Evolutionary conservation across 2,329 filamentous ascomycete species (phyloP).

Genomic region (Penicillium sp.): DNA sequence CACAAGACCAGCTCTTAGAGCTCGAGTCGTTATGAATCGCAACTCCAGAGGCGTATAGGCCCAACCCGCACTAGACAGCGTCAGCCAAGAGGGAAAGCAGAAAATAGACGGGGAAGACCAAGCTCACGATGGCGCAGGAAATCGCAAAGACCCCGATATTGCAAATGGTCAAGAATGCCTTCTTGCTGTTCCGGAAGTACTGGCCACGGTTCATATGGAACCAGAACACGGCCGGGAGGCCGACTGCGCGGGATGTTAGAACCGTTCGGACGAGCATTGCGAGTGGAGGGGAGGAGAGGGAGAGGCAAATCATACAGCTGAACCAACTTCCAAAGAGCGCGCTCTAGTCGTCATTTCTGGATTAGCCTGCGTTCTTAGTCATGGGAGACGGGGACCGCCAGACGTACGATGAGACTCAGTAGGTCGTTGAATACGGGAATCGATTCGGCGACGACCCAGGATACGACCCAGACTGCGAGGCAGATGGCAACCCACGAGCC

Average conservation of each 20-base stretch:
- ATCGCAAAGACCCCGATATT: conserved; percentile 25
- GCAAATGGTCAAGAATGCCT: conserved; percentile 26
- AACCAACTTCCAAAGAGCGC: conserved; percentile 67
- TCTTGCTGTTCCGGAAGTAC: conserved; percentile 31
- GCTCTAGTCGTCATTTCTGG: conserved; percentile 31
- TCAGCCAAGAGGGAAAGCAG: conserved; percentile 3
- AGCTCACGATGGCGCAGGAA: conserved; percentile 24
- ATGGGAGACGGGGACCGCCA: background rate
- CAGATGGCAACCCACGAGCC: conserved; percentile 59
- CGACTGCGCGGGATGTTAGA: conserved; percentile 27
- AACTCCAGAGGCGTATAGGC: conserved; percentile 27
- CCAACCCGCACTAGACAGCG: conserved; percentile 25
- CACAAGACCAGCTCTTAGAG: conserved; percentile 27
- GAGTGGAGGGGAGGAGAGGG: background rate
- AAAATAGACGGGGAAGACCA: background rate
- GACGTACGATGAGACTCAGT: conserved; percentile 55
- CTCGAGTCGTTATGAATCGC: conserved; percentile 28
- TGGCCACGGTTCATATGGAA: conserved; percentile 35
- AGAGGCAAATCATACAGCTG: conserved; percentile 41
- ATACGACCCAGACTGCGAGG: conserved; percentile 55
- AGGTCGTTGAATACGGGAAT: conserved; percentile 68
- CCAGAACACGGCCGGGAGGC: conserved; percentile 42
- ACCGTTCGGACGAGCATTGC: background rate
- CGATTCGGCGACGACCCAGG: conserved; percentile 65
- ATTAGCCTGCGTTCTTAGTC: background rate